Evolutionary conservation across 139 green algal species (phyloP).

Genomic region (Deuterostichococcus epilithicus): DNA sequence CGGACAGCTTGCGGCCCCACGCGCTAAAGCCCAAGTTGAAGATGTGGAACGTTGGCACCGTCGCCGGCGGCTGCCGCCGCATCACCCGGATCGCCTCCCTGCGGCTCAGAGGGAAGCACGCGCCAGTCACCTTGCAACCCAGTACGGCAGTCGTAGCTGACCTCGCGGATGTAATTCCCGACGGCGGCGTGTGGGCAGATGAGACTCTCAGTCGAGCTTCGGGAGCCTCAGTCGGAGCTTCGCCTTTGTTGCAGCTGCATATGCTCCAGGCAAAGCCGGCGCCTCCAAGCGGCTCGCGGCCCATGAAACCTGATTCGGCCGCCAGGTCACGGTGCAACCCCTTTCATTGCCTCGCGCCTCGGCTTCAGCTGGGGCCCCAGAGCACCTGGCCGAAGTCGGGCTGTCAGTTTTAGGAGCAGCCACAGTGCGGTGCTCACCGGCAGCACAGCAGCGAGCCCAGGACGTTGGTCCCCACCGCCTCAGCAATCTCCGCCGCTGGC

Average conservation of each 20-base stretch:
- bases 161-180: no score
- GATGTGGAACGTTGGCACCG: conserved; percentile 33
- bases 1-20: conserved; percentile 31
- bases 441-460: conserved; percentile 51
- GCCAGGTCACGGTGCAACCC: no score
- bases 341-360: no score
- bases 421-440: neutral
- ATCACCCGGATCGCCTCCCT: conserved; percentile 45
- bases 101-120: conserved; percentile 47
- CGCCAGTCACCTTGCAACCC: conserved; percentile 49
- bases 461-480: conserved; percentile 51
- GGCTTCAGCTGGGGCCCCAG: no score
- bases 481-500: conserved; percentile 28
- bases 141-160: conserved; percentile 31
- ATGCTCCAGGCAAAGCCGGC: no score
- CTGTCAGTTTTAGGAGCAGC: neutral
- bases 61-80: conserved; percentile 25
- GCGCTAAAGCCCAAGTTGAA: conserved; percentile 29
- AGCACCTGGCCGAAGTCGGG: no score
- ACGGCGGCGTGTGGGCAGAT: no score
- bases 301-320: no score
- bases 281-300: no score
- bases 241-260: no score
- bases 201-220: no score
- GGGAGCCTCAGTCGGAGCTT: no score